Base-by-base conservation (phyloP, 225 moss, liverwort and hornwort genomes). In the Rhytidiadelphus loreus region DNA sequence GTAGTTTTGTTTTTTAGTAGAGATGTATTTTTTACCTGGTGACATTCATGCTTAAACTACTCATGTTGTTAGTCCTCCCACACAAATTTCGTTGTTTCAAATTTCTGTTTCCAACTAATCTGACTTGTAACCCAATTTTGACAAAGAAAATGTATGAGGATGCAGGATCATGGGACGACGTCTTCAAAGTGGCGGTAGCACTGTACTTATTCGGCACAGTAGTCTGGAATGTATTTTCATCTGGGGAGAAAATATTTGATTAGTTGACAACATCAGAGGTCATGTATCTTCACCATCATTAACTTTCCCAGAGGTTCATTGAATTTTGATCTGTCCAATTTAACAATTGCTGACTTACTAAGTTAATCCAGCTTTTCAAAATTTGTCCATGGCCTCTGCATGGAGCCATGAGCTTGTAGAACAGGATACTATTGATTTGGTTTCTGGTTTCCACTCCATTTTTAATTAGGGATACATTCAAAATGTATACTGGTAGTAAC, bases 81-180 rank as follows among this genome's bases (percentile, higher is more conserved):
- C 53, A 66, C 28, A 6, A n/a, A 53, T n/a, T 66, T 52, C 18
- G 29, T 13, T 53, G 19, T 16, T 55, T 55, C 39, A 13, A 65
- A 28, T 39, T 66, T 12, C 16, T 26, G 30, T 52, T 48, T 55
- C 37, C 20, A 7, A 30, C 22, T 39, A 39, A 13, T 24, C 59
- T 81, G 44, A n/a, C 25, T 35, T n/a, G 33, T 23, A 43, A 44
- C 30, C 68, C 39, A 30, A 32, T 43, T 79, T 41, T 85, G 71
- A 63, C 25, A 24, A 53, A 30, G 32, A 66, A 62, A 69, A 21
- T 32, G 24, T 73, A 58, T 46, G 78, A 44, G 81, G 78, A 48
- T 88, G 88, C 94, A 99, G 98, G 98, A 85, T 96, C 97, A 64
- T 99, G 98, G 98, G 97, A 99, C 75, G 98, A 99, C 70, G 98